Evolutionary conservation across 305 asterid genomes (phyloP).

Genomic region (Solanum hybrid): DNA sequence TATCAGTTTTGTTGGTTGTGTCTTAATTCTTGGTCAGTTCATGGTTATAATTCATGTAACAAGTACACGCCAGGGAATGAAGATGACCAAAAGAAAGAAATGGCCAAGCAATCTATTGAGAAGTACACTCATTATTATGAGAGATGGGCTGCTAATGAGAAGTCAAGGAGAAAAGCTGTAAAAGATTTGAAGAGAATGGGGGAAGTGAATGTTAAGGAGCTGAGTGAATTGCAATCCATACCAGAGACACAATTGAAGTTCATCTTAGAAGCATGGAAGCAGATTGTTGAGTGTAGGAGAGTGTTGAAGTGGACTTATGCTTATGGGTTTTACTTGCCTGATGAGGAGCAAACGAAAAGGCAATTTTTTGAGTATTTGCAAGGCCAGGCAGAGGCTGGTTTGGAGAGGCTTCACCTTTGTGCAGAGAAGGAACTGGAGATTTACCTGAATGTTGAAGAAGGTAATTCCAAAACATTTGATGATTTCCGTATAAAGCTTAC

Average conservation of each 20-base stretch:
- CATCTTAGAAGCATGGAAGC: constrained; percentile 31
- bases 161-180: constrained; percentile 14
- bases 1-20: constrained; percentile 34
- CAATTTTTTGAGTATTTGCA: constrained; percentile 30
- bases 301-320: constrained; percentile 46
- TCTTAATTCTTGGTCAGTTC: neutral
- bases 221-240: neutral
- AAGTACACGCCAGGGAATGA: neutral
- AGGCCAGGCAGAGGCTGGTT: constrained; percentile 26
- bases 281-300: constrained; percentile 43
- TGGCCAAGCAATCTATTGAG: neutral
- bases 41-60: constrained; percentile 14
- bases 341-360: constrained; percentile 5
- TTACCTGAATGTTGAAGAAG: neutral
- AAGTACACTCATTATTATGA: constrained; percentile 31
- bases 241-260: constrained; percentile 4
- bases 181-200: neutral
- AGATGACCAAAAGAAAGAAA: neutral
- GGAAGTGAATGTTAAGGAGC: neutral
- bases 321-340: constrained; percentile 31
- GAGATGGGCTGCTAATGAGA: constrained; percentile 25
- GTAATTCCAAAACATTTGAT: constrained; percentile 7
- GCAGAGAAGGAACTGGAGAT: constrained; percentile 29
- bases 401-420: constrained; percentile 34
- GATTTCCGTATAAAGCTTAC: constrained; percentile 12